Evolutionary conservation across 768 basidiomycete genomes (phyloP).

Genomic region (Phlebiopsis gigantea): DNA sequence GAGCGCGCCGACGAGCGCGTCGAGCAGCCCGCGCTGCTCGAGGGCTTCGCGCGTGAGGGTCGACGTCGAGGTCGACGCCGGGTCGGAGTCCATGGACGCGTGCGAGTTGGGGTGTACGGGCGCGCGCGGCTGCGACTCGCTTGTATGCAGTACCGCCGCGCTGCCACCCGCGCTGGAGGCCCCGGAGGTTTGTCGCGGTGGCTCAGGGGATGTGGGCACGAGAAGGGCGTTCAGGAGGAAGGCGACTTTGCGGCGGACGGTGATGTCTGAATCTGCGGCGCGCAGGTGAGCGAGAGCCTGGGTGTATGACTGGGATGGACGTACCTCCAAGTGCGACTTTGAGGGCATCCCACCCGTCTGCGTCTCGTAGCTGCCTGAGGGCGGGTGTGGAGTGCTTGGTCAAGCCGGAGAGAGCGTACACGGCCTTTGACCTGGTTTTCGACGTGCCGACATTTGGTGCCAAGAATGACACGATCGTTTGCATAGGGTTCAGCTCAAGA

Average conservation of each 20-base stretch:
- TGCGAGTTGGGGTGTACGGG: conserved; percentile 72
- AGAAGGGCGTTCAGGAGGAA: conserved; percentile 76
- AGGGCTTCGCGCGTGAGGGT: conserved; percentile 45
- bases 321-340: conserved; percentile 61
- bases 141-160: conserved; percentile 14
- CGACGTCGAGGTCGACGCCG: conserved; percentile 49
- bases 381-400: conserved; percentile 75
- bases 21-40: conserved; percentile 38
- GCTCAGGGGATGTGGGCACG: conserved; percentile 32
- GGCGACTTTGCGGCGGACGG: conserved; percentile 69
- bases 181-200: conserved; percentile 1
- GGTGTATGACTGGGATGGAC: conserved; percentile 22
- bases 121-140: conserved; percentile 14
- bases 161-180: background rate
- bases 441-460: conserved; percentile 46
- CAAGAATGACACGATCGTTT: conserved; percentile 57
- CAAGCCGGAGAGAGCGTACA: conserved; percentile 75
- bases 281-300: conserved; percentile 5
- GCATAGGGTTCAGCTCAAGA: conserved; percentile 59
- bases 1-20: conserved; percentile 47
- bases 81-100: conserved; percentile 54
- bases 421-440: conserved; percentile 66
- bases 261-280: conserved; percentile 64
- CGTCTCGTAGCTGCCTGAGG: conserved; percentile 44
- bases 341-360: conserved; percentile 62